Conservation (phyloP, 805 yeast species). For the Komagataella ulmi region DNA sequence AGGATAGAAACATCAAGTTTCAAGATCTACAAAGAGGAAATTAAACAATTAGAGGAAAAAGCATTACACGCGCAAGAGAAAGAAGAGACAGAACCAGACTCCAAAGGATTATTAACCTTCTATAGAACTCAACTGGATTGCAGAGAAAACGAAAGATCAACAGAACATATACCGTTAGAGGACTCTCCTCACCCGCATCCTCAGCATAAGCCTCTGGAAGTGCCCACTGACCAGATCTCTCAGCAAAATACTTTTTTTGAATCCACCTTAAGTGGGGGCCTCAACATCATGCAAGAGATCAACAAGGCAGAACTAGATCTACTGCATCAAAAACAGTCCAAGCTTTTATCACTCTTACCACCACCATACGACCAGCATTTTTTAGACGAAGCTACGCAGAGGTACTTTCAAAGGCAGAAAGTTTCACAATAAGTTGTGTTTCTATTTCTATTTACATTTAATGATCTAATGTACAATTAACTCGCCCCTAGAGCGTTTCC, state of each 20-base stretch:
- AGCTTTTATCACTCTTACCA: neutral
- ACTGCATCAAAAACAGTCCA: neutral
- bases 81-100: neutral
- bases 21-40: slow-evolving; percentile 21
- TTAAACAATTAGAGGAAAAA: slow-evolving; percentile 5
- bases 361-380: neutral
- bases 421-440: too few species aligned
- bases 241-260: neutral
- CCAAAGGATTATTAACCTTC: neutral
- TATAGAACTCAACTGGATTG: neutral
- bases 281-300: neutral
- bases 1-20: slow-evolving; percentile 33
- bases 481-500: slow-evolving; percentile 3
- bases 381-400: neutral
- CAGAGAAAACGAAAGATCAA: neutral
- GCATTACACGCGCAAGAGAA: neutral
- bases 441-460: neutral
- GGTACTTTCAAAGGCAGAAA: neutral
- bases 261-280: neutral
- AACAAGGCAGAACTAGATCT: neutral
- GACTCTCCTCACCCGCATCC: neutral
- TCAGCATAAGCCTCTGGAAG: neutral
- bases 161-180: neutral
- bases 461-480: neutral
- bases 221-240: neutral